Conservation (phyloP, 805 yeast genomes). For the Zygotorulaspora florentina region DNA sequence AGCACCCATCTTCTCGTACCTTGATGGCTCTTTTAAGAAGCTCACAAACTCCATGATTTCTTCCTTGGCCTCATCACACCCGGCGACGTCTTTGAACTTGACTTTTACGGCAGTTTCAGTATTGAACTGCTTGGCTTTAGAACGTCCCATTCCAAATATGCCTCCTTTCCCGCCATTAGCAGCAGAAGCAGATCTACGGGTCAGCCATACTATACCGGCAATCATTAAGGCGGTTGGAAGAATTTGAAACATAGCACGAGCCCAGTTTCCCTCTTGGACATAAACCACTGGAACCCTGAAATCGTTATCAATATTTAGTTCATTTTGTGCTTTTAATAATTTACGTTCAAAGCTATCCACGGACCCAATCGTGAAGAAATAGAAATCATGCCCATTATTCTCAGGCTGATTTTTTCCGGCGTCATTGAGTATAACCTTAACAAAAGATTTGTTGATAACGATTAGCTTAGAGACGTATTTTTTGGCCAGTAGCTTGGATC, state of each 20-base stretch:
- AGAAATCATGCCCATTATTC: constrained; percentile 34
- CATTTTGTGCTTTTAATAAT: constrained; percentile 70
- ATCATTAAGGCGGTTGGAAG: constrained; percentile 86
- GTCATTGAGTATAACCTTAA: constrained; percentile 63
- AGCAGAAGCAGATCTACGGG: constrained; percentile 52
- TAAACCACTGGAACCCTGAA: constrained; percentile 80
- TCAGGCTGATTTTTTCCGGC: constrained; percentile 50
- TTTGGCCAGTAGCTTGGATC: constrained; percentile 65
- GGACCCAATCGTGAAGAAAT: constrained; percentile 78
- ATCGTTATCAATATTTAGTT: constrained; percentile 53
- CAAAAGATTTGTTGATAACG: constrained; percentile 74
- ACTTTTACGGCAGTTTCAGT: constrained; percentile 87
- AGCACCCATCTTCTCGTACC: constrained; percentile 91
- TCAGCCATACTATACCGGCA: constrained; percentile 83
- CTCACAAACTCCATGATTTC: constrained; percentile 98
- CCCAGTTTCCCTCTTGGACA: constrained; percentile 62
- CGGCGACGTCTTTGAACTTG: constrained; percentile 92
- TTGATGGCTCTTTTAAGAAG: constrained; percentile 83
- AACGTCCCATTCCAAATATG: constrained; percentile 85
- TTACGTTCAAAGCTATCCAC: constrained; percentile 82
- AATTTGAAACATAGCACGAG: constrained; percentile 63
- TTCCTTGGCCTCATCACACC: constrained; percentile 93
- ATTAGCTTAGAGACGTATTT: constrained; percentile 69
- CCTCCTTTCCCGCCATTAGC: constrained; percentile 61
- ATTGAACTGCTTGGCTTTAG: constrained; percentile 87